Percentiles rank a stretch among this genome's conserved stretches.
phyloP scores from a whole-genome alignment of 345 rosid species.

The Balakata baccata region DNA sequence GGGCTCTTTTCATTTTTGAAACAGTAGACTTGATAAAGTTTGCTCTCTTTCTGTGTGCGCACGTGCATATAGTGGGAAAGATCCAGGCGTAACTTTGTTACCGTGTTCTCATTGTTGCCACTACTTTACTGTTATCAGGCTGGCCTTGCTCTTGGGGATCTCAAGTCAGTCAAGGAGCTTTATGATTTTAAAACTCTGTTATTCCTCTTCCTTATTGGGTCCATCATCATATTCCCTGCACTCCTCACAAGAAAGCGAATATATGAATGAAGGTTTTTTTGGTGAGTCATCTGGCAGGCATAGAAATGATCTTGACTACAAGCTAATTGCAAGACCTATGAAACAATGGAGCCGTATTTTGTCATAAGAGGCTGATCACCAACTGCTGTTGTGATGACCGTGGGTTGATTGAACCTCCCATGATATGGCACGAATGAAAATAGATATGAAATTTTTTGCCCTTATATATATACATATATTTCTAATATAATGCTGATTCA shows the following conservation, averaged over 20 bases:
- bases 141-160: conserved; percentile 84
- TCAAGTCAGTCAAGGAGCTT: conserved; percentile 72
- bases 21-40: neutral
- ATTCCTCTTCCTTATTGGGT: conserved; percentile 73
- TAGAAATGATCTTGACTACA: conserved; percentile 12
- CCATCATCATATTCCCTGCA: conserved; percentile 62
- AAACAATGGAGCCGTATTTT: neutral
- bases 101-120: neutral
- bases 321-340: conserved; percentile 16
- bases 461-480: neutral
- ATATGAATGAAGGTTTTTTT: conserved; percentile 41
- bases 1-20: neutral
- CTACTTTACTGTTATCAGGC: conserved; percentile 43
- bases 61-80: neutral
- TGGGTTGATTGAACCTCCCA: conserved; percentile 19
- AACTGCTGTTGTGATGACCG: neutral
- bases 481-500: conserved; percentile 7
- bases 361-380: conserved; percentile 13
- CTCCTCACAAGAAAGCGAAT: conserved; percentile 70
- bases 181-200: conserved; percentile 75
- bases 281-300: conserved; percentile 15
- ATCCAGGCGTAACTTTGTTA: too few relatives aligned
- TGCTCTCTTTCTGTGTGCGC: neutral
- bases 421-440: conserved; percentile 5
- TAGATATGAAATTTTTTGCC: neutral